A percentile compares a stretch with the other conserved stretches of the same genome.
Conservation (phyloP, 257 asterid genomes). For the Primulina huaijiensis region DNA sequence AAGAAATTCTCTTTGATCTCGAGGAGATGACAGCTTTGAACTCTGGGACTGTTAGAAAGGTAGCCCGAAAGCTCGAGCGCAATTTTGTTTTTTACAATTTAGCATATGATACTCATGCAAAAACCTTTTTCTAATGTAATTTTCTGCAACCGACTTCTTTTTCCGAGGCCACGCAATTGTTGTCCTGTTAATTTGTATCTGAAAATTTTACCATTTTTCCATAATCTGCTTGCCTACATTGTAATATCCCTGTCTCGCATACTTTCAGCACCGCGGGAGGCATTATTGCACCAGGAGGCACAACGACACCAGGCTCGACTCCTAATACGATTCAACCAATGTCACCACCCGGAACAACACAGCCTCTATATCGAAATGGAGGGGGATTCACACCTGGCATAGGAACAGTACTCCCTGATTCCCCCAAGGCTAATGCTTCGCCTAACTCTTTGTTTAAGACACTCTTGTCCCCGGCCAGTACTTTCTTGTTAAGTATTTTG, state of each 20-base stretch:
- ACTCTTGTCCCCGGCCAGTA: neutral
- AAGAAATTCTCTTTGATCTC: too few species aligned
- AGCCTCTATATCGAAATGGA: neutral
- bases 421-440: neutral
- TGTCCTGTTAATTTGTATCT: neutral
- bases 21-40: too few species aligned
- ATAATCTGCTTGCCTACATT: too few species aligned
- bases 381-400: neutral
- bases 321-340: neutral
- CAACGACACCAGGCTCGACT: neutral
- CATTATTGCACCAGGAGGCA: neutral
- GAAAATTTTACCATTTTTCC: neutral
- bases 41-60: too few species aligned
- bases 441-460: neutral
- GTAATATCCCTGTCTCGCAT: too few species aligned
- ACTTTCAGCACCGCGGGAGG: neutral
- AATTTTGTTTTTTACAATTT: too few species aligned
- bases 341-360: neutral
- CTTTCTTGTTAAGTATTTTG: neutral
- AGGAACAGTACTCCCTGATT: neutral
- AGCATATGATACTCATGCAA: neutral
- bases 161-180: neutral
- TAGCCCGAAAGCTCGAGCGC: too few species aligned
- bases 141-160: neutral
- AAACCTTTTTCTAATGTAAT: neutral